These are phyloP conservation scores for Leccinum solheimii DNA, from an alignment of 1,284 basidiomycete species.

Conservation along the genomic window DNA sequence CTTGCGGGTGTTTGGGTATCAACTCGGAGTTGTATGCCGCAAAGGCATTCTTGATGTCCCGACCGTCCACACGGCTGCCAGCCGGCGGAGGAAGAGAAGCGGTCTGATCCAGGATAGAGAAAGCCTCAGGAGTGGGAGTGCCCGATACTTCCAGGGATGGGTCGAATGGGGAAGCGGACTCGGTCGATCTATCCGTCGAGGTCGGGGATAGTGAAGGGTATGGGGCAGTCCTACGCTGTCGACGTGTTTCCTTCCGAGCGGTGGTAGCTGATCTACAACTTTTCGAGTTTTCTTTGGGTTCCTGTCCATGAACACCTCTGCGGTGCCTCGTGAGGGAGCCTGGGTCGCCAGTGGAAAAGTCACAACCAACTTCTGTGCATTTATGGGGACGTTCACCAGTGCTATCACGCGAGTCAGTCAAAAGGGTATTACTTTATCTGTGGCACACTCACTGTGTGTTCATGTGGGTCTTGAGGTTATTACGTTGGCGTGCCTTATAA, in stretches of 20 bases:
- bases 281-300: slow-evolving; percentile 4
- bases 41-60: not conserved
- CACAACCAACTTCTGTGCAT: slow-evolving; percentile 29
- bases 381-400: slow-evolving; percentile 13
- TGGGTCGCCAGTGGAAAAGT: slow-evolving; percentile 29
- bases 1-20: not conserved
- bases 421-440: not conserved
- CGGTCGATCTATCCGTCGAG: not conserved
- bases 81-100: not conserved
- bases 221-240: not conserved
- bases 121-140: not conserved
- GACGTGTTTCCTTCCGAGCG: not conserved
- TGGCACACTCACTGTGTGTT: slow-evolving; percentile 26
- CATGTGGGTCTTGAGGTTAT: slow-evolving; percentile 34
- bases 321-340: slow-evolving; percentile 34
- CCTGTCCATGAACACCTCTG: slow-evolving; percentile 13
- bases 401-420: slow-evolving; percentile 13
- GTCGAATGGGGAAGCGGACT: not conserved
- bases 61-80: not conserved
- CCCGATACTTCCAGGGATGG: not conserved
- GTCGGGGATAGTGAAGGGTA: not conserved
- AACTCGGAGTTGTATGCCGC: not conserved
- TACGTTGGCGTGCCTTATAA: slow-evolving; percentile 28
- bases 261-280: not conserved
- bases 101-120: not conserved